Conservation (phyloP, 306 rosid species). For the Canavalia gladiata region DNA sequence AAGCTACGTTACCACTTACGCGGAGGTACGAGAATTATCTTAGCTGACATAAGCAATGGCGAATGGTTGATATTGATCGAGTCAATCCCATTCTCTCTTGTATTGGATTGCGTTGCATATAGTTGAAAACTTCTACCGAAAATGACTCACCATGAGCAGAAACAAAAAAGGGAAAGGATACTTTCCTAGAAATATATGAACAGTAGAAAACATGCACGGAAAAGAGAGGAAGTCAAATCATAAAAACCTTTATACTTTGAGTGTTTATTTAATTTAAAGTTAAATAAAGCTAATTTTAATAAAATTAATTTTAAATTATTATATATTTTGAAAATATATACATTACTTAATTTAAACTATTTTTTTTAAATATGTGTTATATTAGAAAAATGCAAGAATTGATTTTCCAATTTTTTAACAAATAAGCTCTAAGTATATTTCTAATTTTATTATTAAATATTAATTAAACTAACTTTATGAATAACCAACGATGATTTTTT, state of each 20-base stretch:
- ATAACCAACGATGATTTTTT: not conserved
- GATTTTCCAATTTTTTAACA: too few species aligned
- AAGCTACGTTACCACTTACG: constrained; percentile 28
- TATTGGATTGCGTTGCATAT: too few species aligned
- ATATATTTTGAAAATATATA: too few species aligned
- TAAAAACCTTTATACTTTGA: too few species aligned
- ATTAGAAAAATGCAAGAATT: too few species aligned
- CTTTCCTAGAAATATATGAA: not conserved
- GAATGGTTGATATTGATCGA: not conserved
- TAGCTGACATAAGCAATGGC: constrained; percentile 46
- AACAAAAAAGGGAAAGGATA: not conserved
- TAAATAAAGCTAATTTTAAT: too few species aligned
- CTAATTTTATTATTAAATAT: not conserved
- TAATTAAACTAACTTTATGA: not conserved
- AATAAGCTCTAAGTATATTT: too few species aligned
- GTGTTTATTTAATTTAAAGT: too few species aligned
- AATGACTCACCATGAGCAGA: not conserved
- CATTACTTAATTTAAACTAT: too few species aligned
- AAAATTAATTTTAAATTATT: too few species aligned
- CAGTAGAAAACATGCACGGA: not conserved
- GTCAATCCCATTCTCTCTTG: constrained; percentile 20
- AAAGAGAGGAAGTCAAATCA: not conserved
- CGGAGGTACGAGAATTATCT: not conserved
- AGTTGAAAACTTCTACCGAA: not conserved
- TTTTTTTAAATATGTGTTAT: too few species aligned